phyloP scores from a whole-genome alignment of 1,284 basidiomycete species.

The Cutaneotrichosporon spelunceum region DNA sequence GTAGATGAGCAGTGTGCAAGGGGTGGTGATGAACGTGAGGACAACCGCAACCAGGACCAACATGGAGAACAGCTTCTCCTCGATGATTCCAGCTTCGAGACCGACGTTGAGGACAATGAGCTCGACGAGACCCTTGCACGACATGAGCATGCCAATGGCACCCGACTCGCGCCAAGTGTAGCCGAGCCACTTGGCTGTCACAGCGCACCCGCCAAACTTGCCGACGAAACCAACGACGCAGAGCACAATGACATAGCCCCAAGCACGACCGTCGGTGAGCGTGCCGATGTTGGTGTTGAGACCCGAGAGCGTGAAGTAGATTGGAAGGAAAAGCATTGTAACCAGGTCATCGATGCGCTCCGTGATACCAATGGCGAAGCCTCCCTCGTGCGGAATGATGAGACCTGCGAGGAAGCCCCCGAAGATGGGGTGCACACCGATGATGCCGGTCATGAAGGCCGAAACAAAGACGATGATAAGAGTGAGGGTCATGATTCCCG shows the following conservation, averaged over 20 bases:
- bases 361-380: constrained; percentile 71
- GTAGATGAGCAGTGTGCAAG: constrained; percentile 72
- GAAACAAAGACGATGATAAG: constrained; percentile 72
- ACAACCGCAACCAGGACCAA: constrained; percentile 84
- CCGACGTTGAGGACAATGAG: constrained; percentile 93
- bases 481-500: constrained; percentile 71
- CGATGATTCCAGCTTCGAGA: constrained; percentile 71
- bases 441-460: constrained; percentile 81
- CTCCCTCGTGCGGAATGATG: constrained; percentile 82
- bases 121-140: constrained; percentile 83
- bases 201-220: constrained; percentile 69
- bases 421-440: constrained; percentile 71
- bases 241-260: constrained; percentile 82
- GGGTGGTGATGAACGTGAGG: constrained; percentile 85
- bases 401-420: constrained; percentile 83
- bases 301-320: constrained; percentile 80
- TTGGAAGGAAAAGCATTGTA: constrained; percentile 67
- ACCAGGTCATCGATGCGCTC: constrained; percentile 75
- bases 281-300: constrained; percentile 77
- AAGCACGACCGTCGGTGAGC: constrained; percentile 67
- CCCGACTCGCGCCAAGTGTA: constrained; percentile 75
- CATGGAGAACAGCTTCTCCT: constrained; percentile 67
- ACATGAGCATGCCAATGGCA: constrained; percentile 86
- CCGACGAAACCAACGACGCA: constrained; percentile 74
- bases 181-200: constrained; percentile 62